Percentiles rank a stretch among this genome's conserved stretches.
phyloP scores from a whole-genome alignment of 371 early-diverging fungal genomes.

The Umbelopsis sp. region DNA sequence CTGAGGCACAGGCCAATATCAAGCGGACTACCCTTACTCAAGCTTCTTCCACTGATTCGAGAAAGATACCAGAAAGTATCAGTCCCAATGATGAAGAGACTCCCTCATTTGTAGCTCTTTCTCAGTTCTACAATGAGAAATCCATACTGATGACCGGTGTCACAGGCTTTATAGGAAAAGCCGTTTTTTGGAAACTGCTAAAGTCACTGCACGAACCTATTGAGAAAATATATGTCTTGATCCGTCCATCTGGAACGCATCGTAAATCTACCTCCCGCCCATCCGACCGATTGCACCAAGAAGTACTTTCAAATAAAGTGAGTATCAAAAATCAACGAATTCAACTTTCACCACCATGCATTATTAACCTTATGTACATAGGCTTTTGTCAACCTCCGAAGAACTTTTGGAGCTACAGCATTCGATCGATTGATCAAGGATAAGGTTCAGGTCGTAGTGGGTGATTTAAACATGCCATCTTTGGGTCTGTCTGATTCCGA shows the following conservation, averaged over 20 bases:
- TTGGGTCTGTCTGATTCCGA: constrained; percentile 55
- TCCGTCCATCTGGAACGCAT: constrained; percentile 28
- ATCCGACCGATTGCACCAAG: constrained; percentile 39
- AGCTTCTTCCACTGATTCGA: background rate
- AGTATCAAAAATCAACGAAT: background rate
- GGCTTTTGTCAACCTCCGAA: constrained; percentile 47
- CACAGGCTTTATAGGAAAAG: constrained; percentile 69
- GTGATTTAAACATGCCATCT: constrained; percentile 51
- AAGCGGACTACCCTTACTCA: background rate
- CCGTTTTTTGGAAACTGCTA: constrained; percentile 59
- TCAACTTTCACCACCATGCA: background rate
- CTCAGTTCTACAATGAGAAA: constrained; percentile 39
- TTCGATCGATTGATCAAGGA: constrained; percentile 49
- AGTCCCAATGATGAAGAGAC: background rate
- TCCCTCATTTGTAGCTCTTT: constrained; percentile 11
- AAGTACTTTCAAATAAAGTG: constrained; percentile 51
- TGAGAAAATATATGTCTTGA: constrained; percentile 41
- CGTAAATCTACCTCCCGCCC: constrained; percentile 29
- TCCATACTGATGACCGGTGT: constrained; percentile 62
- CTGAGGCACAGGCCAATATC: background rate
- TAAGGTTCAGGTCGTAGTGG: constrained; percentile 58
- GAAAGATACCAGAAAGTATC: background rate
- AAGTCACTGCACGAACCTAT: constrained; percentile 30
- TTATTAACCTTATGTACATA: constrained; percentile 12
- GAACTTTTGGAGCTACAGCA: constrained; percentile 39